Conservation (phyloP, 1,139 yeast genomes). For the Protomyces lactucae-debilis region DNA sequence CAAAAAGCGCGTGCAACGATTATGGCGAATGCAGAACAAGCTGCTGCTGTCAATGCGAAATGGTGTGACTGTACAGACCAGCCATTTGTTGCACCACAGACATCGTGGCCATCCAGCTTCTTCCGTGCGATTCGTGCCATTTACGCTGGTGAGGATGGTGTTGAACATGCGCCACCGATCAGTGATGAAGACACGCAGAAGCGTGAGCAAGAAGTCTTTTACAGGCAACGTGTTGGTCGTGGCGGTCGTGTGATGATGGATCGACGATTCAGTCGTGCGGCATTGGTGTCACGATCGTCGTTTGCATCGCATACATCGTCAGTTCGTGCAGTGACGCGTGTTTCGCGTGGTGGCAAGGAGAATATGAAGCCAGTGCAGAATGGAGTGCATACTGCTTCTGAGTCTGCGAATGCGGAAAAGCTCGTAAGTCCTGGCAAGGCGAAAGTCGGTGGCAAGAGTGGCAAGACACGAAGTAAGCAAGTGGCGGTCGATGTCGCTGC, state of each 20-base stretch:
- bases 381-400: neutral
- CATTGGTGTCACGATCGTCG: constrained; percentile 11
- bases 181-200: constrained; percentile 34
- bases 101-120: constrained; percentile 48
- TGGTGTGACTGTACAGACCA: constrained; percentile 87
- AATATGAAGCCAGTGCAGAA: neutral
- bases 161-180: constrained; percentile 33
- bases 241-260: constrained; percentile 68
- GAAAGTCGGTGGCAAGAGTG: neutral
- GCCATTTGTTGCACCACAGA: constrained; percentile 64
- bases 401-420: neutral
- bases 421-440: neutral
- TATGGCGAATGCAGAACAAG: constrained; percentile 68
- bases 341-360: constrained; percentile 1
- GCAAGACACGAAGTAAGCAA: neutral
- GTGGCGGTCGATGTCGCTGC: neutral
- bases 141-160: constrained; percentile 26
- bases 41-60: constrained; percentile 65
- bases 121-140: constrained; percentile 12
- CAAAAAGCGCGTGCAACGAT: constrained; percentile 75
- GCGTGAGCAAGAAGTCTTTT: constrained; percentile 41
- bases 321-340: neutral
- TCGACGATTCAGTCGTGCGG: constrained; percentile 50
- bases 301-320: neutral
- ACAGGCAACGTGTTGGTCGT: constrained; percentile 74